Percentiles rank a stretch among this genome's conserved stretches.
Conservation (phyloP, 805 yeast species). For the Vanderwaltozyma polyspora region DNA sequence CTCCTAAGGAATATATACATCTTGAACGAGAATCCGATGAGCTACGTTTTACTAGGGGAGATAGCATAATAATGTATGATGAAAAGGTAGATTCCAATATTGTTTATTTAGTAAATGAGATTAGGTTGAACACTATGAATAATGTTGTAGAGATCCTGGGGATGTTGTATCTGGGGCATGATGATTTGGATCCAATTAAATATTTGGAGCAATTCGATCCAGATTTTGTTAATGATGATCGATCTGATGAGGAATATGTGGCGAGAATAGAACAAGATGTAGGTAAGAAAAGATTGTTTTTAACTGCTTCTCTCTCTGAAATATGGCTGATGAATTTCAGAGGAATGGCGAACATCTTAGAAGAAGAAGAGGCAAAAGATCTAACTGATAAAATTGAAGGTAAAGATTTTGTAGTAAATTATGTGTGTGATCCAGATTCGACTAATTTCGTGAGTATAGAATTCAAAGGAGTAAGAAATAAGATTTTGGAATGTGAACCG, state of each 20-base stretch:
- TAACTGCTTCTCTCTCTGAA: constrained; percentile 40
- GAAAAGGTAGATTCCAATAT: constrained; percentile 16
- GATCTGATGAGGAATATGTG: constrained; percentile 8
- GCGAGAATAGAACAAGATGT: constrained; percentile 15
- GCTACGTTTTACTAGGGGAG: constrained; percentile 42
- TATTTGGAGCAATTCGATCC: constrained; percentile 21
- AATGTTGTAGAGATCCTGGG: constrained; percentile 39
- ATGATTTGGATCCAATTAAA: constrained; percentile 29
- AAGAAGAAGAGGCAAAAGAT: constrained; percentile 27
- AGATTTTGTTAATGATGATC: constrained; percentile 12
- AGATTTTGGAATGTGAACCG: constrained; percentile 4
- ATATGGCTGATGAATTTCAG: constrained; percentile 35
- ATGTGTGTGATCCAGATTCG: constrained; percentile 12
- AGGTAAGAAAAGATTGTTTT: constrained; percentile 37
- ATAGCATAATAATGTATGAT: constrained; percentile 35
- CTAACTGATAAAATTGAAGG: constrained; percentile 6
- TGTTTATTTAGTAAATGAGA: constrained; percentile 41
- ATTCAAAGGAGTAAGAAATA: constrained; percentile 4
- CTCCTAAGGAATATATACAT: constrained; percentile 9
- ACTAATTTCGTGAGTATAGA: constrained; percentile 8
- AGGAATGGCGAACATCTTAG: constrained; percentile 35
- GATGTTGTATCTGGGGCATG: constrained; percentile 34
- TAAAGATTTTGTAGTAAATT: constrained; percentile 9
- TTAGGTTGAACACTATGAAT: constrained; percentile 37
- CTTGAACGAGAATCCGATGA: constrained; percentile 37